Evolutionary conservation across 305 asterid genomes (phyloP), one percentile per base, ranked within the genome.

Genomic region (Caryopteris hybrid): DNA sequence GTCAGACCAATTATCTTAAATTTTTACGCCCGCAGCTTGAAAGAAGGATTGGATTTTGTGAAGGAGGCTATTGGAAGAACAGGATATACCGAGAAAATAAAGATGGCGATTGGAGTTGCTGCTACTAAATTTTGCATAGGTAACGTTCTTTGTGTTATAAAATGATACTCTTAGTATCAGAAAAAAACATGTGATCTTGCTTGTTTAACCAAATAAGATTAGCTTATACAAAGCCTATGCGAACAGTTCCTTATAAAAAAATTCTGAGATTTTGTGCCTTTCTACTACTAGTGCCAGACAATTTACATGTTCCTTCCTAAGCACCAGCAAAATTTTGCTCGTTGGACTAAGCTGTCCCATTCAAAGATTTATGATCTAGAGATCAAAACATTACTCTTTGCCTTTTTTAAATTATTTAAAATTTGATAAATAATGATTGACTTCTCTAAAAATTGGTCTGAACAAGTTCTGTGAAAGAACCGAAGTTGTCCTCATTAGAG

Each of bases 51-150:
- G 80, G 96, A 91, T 78, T 90, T 89, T 82, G 95, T 95, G 31
- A 87, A 79, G 83, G 98, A 95, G 78, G 99, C 98, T 55, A 91
- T 95, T 70, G 92, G 75, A 54, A 88, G 98, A 83, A 85, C 99
- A 69, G 99, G 96, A 56, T 83, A 86, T 79, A 79, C 51, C 52
- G 96, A 86, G 73, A 91, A 89, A 79, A 83, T 95, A 79, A 95
- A 95, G 89, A 89, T 95, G 66, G 88, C 95, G 50, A 62, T 95
- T 78, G 97, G 89, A 79, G 87, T 81, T 71, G 90, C 88, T 65
- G 99, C 99, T 66, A 91, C 99, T 56, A 91, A 91, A 61, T 95
- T 95, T 80, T 95, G 99, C 83, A 88, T 85, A 78, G 99, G 99
- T 95, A 73, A 79, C 76, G 16, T 70, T 58, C 69, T 62, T 11